Conservation (phyloP, 352 stramenopile genomes). For the Phytophthora chlamydospora region DNA sequence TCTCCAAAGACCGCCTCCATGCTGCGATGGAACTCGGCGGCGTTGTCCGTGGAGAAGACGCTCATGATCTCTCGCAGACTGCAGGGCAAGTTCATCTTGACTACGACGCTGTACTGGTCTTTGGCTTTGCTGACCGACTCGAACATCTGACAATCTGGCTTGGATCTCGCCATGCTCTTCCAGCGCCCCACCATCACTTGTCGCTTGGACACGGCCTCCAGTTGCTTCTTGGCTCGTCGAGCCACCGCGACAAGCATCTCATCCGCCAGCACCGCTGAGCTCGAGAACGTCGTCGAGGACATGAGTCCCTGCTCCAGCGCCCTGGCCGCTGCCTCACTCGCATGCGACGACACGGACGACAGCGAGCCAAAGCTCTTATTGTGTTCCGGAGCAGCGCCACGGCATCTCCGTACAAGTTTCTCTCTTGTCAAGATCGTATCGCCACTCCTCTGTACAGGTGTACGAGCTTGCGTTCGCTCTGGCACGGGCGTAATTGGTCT, state of each 20-base stretch:
- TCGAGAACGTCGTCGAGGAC: constrained; percentile 42
- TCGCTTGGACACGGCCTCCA: constrained; percentile 51
- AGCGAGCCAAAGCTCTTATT: constrained; percentile 21
- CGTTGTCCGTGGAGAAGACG: constrained; percentile 56
- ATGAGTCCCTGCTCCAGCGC: constrained; percentile 40
- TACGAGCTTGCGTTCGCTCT: not conserved
- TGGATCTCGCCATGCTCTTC: constrained; percentile 41
- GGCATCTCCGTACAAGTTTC: constrained; percentile 15
- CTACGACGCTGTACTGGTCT: constrained; percentile 66
- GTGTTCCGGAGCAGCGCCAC: constrained; percentile 6
- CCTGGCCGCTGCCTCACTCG: constrained; percentile 13
- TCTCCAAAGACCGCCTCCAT: constrained; percentile 73
- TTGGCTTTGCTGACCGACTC: constrained; percentile 48
- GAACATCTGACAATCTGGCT: constrained; percentile 55
- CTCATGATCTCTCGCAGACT: constrained; percentile 66
- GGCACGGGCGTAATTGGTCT: not conserved
- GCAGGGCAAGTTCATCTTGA: constrained; percentile 62
- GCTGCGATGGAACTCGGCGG: constrained; percentile 59
- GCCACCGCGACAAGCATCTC: constrained; percentile 38
- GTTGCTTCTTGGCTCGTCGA: constrained; percentile 46
- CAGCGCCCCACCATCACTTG: constrained; percentile 56
- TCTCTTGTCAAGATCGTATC: constrained; percentile 3
- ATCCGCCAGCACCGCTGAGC: constrained; percentile 36
- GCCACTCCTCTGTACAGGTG: not conserved
- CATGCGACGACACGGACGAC: constrained; percentile 29